Base-by-base conservation (phyloP, 2,329 filamentous ascomycete genomes). In the Aspergillus sp. region DNA sequence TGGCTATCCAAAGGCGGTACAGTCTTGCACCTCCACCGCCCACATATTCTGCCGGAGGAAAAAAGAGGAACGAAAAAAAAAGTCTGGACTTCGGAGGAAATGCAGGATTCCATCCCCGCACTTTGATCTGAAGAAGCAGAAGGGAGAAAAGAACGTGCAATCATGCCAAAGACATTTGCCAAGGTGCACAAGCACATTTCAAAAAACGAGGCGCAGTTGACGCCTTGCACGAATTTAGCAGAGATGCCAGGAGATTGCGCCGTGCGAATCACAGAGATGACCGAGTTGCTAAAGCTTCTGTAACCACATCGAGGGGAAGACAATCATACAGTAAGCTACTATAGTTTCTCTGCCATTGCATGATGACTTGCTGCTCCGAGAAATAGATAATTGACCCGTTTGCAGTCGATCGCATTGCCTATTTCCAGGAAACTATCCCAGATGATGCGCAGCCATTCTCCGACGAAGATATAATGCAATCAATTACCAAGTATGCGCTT, bases 121-220 rank as follows among this genome's bases (percentile, higher is more conserved):
- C n/a, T 9, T 28, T 7, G 37, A 27, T 31, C 26, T 33, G 9
- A 40, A 10, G 9, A 30, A 19, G 6, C 32, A 12, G 7, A n/a
- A 29, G 30, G 48, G 33, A 8, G 26, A 42, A 30, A 40, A 34
- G 30, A 44, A 29, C 11, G 35, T 35, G 26, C 37, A 51, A 59
- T 28, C 42, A 95, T 95, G 90, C 79, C 88, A 10, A 85, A 82
- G 61, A 81, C 84, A 36, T 71, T 96, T 6, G 73, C 81, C 51
- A 97, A 96, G 65, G 86, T 93, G 13, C 81, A 86, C 50, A 97
- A 97, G 72, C 82, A 89, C 52, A 91, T 97, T 52, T 74, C 30
- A 95, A 95, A 73, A 96, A 96, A 77, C 82, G 86, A 53, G 82
- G 82, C 13, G 81, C 82, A 33, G 77, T 88, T 37, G 83, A 84